Evolutionary conservation across 352 stramenopile genomes (phyloP).

Genomic region (Pythium phragmiticola): DNA sequence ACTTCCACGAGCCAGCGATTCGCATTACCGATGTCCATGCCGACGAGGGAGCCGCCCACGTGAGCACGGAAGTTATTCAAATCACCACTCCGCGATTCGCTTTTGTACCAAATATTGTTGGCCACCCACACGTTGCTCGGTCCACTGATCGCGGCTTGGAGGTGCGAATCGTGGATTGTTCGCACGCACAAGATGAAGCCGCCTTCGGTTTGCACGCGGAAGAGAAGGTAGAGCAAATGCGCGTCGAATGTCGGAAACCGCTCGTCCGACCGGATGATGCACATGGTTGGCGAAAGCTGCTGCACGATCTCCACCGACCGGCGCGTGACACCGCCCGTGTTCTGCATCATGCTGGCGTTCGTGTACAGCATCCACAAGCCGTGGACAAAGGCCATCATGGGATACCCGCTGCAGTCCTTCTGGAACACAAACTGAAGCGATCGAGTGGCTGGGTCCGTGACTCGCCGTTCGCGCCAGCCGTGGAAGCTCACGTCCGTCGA

Average conservation of each 20-base stretch:
- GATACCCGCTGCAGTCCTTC: not conserved
- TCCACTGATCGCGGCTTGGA: not conserved
- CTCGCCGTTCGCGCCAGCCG: not conserved
- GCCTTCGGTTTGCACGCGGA: constrained; percentile 8
- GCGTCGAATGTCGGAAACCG: constrained; percentile 7
- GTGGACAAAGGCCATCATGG: no score
- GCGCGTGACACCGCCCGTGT: not conserved
- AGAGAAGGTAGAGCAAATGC: constrained; percentile 5
- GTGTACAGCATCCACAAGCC: constrained; percentile 20
- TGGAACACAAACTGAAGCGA: not conserved
- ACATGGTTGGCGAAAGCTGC: not conserved
- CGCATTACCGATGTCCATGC: no score
- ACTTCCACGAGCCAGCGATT: no score
- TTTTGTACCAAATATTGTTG: constrained; percentile 14
- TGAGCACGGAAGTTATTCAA: not conserved
- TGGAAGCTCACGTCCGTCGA: not conserved
- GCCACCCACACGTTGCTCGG: constrained; percentile 5
- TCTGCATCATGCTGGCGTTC: not conserved
- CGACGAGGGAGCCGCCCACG: no score
- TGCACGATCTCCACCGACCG: constrained; percentile 10
- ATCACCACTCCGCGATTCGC: constrained; percentile 9
- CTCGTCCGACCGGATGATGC: constrained; percentile 17
- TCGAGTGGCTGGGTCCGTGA: not conserved
- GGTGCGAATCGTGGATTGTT: constrained; percentile 3
- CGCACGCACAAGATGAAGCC: constrained; percentile 6